A percentile compares a stretch with the other conserved stretches of the same genome.
Evolutionary conservation across 768 basidiomycete species (phyloP).

Genomic region (Amanita inopinata): DNA sequence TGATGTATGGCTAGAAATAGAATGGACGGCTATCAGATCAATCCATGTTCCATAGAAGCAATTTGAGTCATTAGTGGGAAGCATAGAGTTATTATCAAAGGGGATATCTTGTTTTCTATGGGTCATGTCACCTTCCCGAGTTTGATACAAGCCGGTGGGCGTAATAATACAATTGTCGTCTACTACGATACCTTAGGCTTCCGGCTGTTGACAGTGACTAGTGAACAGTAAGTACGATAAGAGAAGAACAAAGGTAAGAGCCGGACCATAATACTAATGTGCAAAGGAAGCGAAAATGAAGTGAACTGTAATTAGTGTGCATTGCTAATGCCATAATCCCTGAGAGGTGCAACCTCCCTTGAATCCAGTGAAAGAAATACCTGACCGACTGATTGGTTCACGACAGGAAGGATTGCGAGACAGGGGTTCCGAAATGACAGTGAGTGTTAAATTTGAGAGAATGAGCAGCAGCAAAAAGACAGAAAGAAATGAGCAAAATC

Average conservation of each 20-base stretch:
- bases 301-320: constrained; percentile 12
- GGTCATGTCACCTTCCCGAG: constrained; percentile 12
- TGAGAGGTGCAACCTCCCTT: constrained; percentile 3
- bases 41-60: too few relatives aligned
- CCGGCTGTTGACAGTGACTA: constrained; percentile 33
- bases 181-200: constrained; percentile 38
- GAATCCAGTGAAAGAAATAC: background rate
- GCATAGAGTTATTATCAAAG: background rate
- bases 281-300: constrained; percentile 9
- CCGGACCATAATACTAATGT: background rate
- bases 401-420: constrained; percentile 7
- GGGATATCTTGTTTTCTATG: constrained; percentile 10
- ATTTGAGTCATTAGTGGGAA: constrained; percentile 2
- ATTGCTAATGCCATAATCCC: constrained; percentile 8
- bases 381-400: background rate
- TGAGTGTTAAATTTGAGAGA: constrained; percentile 14
- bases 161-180: constrained; percentile 49
- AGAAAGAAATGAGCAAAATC: constrained; percentile 12
- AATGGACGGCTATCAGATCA: constrained; percentile 8
- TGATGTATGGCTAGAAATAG: constrained; percentile 14
- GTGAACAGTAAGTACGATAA: constrained; percentile 32
- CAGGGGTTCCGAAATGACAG: constrained; percentile 14
- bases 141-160: constrained; percentile 23
- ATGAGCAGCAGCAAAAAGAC: constrained; percentile 1
- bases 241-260: constrained; percentile 8